phyloP scores from a whole-genome alignment of 495 filamentous ascomycete species.

The Immersiella caudata region DNA sequence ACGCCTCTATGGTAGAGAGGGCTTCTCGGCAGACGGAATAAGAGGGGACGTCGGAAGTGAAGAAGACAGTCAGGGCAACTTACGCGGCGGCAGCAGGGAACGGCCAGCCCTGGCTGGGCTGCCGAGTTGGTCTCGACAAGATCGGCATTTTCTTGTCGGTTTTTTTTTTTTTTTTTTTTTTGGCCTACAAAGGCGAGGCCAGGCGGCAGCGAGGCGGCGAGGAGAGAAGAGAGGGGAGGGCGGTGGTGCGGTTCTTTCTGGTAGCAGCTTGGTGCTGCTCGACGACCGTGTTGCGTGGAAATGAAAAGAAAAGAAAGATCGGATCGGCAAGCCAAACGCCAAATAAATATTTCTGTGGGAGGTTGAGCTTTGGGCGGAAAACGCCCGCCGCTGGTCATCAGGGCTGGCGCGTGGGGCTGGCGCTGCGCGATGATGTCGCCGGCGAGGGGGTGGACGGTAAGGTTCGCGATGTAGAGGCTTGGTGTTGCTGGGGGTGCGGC shows the following conservation, averaged over 20 bases:
- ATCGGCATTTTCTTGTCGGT: neutral
- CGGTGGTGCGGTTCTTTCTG: neutral
- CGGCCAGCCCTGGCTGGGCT: neutral
- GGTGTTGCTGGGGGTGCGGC: neutral
- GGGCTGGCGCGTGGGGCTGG: neutral
- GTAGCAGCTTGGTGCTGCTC: neutral
- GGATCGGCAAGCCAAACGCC: neutral
- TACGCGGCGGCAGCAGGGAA: neutral
- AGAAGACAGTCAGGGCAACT: neutral
- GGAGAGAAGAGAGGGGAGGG: neutral
- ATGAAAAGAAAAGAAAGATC: neutral
- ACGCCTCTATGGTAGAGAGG: too few species aligned
- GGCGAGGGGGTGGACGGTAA: neutral
- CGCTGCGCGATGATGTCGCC: neutral
- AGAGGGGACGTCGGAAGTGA: too few species aligned
- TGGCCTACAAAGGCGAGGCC: neutral
- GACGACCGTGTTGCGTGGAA: neutral
- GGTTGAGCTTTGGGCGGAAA: neutral
- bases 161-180: neutral
- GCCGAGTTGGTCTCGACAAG: neutral
- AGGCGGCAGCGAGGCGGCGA: neutral
- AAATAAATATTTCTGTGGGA: neutral
- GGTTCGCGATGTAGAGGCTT: neutral
- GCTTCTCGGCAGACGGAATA: too few species aligned
- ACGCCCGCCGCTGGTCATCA: neutral